A percentile compares a stretch with the other conserved stretches of the same genome.
Evolutionary conservation across 73 alveolate genomes (phyloP).

Genomic region (Paramecium biaurelia): DNA sequence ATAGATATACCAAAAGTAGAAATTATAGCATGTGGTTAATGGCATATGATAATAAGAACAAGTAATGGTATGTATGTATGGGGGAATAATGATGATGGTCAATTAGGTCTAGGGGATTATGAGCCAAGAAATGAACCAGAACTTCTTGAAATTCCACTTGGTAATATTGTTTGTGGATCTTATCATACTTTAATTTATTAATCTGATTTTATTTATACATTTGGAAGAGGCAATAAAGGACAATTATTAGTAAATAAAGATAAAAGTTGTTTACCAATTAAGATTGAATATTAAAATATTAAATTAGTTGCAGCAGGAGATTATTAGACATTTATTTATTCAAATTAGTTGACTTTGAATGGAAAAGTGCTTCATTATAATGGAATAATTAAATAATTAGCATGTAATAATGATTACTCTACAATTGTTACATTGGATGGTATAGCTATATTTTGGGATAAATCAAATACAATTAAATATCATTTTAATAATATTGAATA

Average conservation of each 20-base stretch:
- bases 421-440: background rate
- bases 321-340: background rate
- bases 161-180: background rate
- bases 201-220: background rate
- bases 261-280: background rate
- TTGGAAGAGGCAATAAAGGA: background rate
- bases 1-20: background rate
- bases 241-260: background rate
- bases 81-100: slow-evolving; percentile 13
- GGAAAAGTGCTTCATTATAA: background rate
- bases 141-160: background rate
- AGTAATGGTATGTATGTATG: background rate
- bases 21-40: background rate
- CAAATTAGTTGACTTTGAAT: background rate
- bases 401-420: background rate
- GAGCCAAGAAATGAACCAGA: background rate
- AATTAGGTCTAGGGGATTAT: background rate
- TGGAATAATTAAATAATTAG: background rate
- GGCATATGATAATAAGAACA: background rate
- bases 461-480: background rate
- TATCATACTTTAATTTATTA: background rate
- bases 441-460: background rate
- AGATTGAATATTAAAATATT: background rate
- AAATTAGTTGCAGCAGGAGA: background rate
- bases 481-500: background rate